A percentile compares a stretch with the other conserved stretches of the same genome.
phyloP scores from a whole-genome alignment of 495 filamentous ascomycete species.

The Penicillium macrosclerotiorum region DNA sequence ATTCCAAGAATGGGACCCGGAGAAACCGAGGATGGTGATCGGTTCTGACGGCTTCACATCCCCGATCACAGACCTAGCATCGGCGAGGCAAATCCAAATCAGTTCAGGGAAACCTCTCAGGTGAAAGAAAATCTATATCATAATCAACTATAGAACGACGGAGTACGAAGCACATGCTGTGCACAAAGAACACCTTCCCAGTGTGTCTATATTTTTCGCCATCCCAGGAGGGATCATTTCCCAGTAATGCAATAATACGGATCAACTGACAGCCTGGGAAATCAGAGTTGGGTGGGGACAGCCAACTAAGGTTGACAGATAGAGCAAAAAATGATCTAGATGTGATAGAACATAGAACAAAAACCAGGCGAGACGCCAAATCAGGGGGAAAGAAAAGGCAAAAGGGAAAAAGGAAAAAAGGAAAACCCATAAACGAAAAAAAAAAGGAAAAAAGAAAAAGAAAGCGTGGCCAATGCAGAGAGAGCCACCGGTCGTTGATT shows the following conservation, averaged over 20 bases:
- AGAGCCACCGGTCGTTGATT: slow-evolving; percentile 13
- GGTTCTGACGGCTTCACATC: no score
- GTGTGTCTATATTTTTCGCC: no score
- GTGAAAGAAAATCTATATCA: no score
- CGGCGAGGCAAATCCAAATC: no score
- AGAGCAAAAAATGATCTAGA: slow-evolving; percentile 20
- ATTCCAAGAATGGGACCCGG: slow-evolving; percentile 20
- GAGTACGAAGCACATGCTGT: no score
- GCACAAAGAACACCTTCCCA: no score
- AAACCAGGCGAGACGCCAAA: no score
- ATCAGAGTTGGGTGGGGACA: slow-evolving; percentile 26
- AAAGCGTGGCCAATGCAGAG: slow-evolving; percentile 7
- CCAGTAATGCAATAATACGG: no score
- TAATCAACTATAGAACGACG: no score
- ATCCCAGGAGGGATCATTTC: no score
- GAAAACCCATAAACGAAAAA: slow-evolving; percentile 2
- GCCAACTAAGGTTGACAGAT: slow-evolving; percentile 22
- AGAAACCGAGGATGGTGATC: not conserved
- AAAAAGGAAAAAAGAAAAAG: slow-evolving; percentile 6
- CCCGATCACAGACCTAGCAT: no score
- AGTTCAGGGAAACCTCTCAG: no score
- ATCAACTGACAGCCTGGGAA: slow-evolving; percentile 15
- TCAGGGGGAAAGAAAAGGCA: not conserved
- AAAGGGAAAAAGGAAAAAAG: slow-evolving; percentile 8
- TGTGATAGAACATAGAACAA: slow-evolving; percentile 6